Evolutionary conservation across 352 stramenopile genomes (phyloP).

Genomic region (Aphanomyces stellatus): DNA sequence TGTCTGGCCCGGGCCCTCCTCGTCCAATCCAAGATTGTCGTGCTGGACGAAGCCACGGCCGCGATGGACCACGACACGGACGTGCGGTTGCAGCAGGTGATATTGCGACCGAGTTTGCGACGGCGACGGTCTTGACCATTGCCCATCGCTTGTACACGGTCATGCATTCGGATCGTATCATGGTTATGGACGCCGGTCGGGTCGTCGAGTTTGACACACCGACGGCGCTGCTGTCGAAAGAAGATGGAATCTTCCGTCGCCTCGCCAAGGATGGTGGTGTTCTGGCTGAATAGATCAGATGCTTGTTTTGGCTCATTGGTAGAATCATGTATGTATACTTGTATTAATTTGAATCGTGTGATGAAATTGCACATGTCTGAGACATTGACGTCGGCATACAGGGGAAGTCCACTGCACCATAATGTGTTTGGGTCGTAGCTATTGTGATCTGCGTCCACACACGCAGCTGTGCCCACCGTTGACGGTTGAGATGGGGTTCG

Average conservation of each 20-base stretch:
- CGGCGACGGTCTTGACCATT: slow-evolving; percentile 87
- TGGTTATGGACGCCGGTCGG: slow-evolving; percentile 85
- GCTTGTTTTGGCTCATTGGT: no score
- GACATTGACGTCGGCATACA: no score
- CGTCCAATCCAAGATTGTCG: slow-evolving; percentile 79
- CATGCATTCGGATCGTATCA: slow-evolving; percentile 86
- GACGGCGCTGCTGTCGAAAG: slow-evolving; percentile 34
- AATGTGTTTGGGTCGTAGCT: no score
- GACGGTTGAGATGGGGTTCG: no score
- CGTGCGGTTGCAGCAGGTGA: slow-evolving; percentile 40
- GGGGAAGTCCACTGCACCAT: no score
- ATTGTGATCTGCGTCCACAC: no score
- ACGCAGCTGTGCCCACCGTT: no score
- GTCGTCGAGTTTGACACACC: slow-evolving; percentile 67
- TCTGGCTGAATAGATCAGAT: neutral
- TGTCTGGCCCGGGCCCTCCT: slow-evolving; percentile 78
- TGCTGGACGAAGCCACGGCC: slow-evolving; percentile 54
- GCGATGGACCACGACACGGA: slow-evolving; percentile 35
- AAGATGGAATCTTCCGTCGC: slow-evolving; percentile 18
- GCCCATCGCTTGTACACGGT: slow-evolving; percentile 91
- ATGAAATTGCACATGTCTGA: no score
- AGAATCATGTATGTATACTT: no score
- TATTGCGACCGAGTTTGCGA: slow-evolving; percentile 61
- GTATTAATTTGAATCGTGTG: no score
- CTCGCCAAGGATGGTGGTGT: slow-evolving; percentile 19